Base-by-base conservation (phyloP, 2,329 filamentous ascomycete species). In the Diaporthe sp. region DNA sequence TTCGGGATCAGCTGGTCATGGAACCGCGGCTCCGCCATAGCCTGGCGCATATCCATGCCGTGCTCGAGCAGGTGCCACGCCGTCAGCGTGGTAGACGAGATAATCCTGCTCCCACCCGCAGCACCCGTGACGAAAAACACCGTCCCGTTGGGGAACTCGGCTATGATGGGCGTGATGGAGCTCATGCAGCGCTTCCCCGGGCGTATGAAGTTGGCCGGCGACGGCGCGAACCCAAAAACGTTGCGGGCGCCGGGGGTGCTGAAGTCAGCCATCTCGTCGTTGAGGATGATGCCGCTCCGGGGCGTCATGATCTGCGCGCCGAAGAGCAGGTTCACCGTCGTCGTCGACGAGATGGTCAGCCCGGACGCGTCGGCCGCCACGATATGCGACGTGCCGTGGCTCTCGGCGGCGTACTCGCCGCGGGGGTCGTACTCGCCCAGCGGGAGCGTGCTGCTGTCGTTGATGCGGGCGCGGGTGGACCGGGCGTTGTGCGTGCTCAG, bases 241-340 rank as follows among this genome's bases (percentile, higher is more conserved):
- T 98, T 98, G 73, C 87, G 88, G 2, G 88, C 85, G 70, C 91
- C 91, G 0, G 96, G 96, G 79, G 97, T 95, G 65, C 92, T 94
- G 85, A 98, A 98, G 85, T 97, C 95, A 85, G 92, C 89, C 88
- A 91, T 91, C 82, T 93, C 88, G 81, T 92, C 87, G 82, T 92
- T 93, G 83, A 97, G 90, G 72, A 97, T 94, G 73, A 98, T 88
- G 25, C 96, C 96, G 0, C 95, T 96, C 78, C 93, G 89, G 0
- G 95, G 94, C 0, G 96, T 93, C 83, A 97, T 91, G 76, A 97
- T 82, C 27, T 91, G 88, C 37, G 92, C 93, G 59, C 96, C 96
- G 79, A 97, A 98, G 4, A 97, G 87, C 6, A 97, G 87, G 82
- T 98, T 98, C 73, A 98, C 87, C 0, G 96, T 98, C 0, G 95